phyloP scores from a whole-genome alignment of 83 land plant genomes.

The Picea mariana region DNA sequence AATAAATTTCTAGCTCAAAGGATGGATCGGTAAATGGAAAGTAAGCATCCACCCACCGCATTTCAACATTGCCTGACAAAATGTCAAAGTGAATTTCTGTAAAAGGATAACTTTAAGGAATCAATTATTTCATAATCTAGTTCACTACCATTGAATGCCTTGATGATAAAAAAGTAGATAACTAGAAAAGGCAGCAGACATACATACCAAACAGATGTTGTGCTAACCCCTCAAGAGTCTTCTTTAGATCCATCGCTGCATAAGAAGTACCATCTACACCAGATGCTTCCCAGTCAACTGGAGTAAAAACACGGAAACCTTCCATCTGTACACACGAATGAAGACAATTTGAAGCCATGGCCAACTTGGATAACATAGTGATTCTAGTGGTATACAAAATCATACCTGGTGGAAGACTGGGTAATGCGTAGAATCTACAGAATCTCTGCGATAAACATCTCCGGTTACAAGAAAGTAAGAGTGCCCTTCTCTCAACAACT shows the following conservation, averaged over 20 bases:
- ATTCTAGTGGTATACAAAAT: background rate
- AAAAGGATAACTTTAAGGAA: background rate
- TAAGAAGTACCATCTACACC: conserved; percentile 79
- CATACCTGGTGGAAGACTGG: conserved; percentile 95
- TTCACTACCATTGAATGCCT: conserved; percentile 2
- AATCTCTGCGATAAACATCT: conserved; percentile 96
- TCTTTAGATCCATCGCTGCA: conserved; percentile 83
- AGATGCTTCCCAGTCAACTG: conserved; percentile 73
- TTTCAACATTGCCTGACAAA: conserved; percentile 79
- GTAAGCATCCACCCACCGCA: conserved; percentile 96
- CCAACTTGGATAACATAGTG: background rate
- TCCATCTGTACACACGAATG: conserved; percentile 68
- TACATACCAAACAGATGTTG: conserved; percentile 65
- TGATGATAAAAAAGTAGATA: background rate
- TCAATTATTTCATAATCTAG: background rate
- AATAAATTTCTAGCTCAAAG: conserved; percentile 94
- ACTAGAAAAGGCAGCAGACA: conserved; percentile 5
- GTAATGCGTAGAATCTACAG: conserved; percentile 96
- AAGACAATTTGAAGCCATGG: background rate
- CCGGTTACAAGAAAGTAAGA: conserved; percentile 93
- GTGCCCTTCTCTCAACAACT: conserved; percentile 72
- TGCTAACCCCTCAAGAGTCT: conserved; percentile 87
- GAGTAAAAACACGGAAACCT: conserved; percentile 85
- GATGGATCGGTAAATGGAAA: conserved; percentile 98
- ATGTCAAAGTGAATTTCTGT: background rate